phyloP scores from a whole-genome alignment of 768 basidiomycete species.

The Mycena galopus region DNA sequence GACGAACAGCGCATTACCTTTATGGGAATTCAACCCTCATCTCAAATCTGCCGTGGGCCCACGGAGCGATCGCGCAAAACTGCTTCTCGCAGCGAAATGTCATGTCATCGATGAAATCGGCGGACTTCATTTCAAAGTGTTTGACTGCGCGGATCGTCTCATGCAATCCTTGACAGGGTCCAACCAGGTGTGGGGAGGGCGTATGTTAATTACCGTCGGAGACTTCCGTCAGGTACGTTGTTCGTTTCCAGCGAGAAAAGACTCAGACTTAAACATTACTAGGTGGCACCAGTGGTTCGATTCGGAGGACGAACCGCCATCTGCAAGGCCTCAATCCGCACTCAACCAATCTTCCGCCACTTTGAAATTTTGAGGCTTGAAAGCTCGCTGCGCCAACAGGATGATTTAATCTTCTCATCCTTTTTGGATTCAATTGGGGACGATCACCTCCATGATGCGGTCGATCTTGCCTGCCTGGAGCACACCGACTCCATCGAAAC shows the following conservation, averaged over 20 bases:
- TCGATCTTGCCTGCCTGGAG: background rate
- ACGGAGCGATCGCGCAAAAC: background rate
- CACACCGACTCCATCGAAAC: background rate
- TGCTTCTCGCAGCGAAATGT: background rate
- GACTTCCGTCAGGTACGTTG: background rate
- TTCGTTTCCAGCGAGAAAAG: no score
- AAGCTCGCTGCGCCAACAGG: background rate
- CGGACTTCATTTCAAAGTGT: background rate
- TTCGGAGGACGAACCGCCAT: background rate
- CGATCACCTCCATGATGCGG: background rate
- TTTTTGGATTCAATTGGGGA: background rate
- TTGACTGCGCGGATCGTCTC: background rate
- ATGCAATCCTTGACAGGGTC: background rate
- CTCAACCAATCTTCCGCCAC: background rate
- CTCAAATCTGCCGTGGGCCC: background rate
- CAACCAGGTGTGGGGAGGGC: background rate
- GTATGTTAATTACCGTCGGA: background rate
- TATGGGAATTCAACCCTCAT: background rate
- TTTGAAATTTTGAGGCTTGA: background rate
- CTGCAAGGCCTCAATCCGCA: background rate
- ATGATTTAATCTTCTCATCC: background rate
- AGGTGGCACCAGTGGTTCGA: background rate
- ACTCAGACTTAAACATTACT: no score
- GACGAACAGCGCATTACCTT: background rate
- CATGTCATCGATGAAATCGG: background rate